These are phyloP conservation scores for Pseudogymnoascus sp. DNA, from an alignment of 2,329 filamentous ascomycete species.

Conservation along the genomic window DNA sequence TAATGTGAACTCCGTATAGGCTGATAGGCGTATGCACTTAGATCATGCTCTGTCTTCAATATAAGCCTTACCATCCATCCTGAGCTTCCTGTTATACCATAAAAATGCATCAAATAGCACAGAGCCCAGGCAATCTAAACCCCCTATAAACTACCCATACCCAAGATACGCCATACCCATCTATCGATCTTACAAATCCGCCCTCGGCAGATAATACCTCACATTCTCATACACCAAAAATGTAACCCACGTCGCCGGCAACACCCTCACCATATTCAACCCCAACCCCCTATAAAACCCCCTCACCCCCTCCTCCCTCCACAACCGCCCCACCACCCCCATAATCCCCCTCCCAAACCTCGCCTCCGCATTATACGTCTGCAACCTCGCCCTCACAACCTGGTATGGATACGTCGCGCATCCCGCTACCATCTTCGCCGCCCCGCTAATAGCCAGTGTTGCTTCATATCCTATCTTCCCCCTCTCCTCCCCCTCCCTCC, in stretches of 20 bases:
- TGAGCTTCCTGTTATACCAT: neutral
- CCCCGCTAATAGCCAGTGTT: slow-evolving; percentile 69
- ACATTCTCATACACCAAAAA: slow-evolving; percentile 97
- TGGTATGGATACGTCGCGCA: slow-evolving; percentile 91
- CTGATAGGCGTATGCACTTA: too few relatives aligned
- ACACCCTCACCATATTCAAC: slow-evolving; percentile 79
- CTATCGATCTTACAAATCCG: slow-evolving; percentile 8
- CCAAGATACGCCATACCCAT: neutral
- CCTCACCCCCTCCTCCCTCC: slow-evolving; percentile 64
- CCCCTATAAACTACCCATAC: neutral
- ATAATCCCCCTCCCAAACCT: slow-evolving; percentile 60
- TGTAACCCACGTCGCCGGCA: slow-evolving; percentile 93
- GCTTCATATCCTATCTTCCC: slow-evolving; percentile 30
- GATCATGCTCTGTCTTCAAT: too few relatives aligned
- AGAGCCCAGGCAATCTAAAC: neutral
- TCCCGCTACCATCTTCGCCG: slow-evolving; percentile 82
- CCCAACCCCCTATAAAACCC: slow-evolving; percentile 90
- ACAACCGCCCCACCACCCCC: slow-evolving; percentile 67
- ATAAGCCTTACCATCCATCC: neutral
- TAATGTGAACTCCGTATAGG: neutral
- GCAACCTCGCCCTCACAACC: slow-evolving; percentile 77
- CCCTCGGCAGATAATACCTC: slow-evolving; percentile 55
- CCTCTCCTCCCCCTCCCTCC: slow-evolving; percentile 9
- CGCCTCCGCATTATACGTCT: slow-evolving; percentile 75
- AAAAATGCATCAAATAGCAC: neutral